Evolutionary conservation across 2,329 filamentous ascomycete species (phyloP).

Genomic region (Botrytis paeoniae): DNA sequence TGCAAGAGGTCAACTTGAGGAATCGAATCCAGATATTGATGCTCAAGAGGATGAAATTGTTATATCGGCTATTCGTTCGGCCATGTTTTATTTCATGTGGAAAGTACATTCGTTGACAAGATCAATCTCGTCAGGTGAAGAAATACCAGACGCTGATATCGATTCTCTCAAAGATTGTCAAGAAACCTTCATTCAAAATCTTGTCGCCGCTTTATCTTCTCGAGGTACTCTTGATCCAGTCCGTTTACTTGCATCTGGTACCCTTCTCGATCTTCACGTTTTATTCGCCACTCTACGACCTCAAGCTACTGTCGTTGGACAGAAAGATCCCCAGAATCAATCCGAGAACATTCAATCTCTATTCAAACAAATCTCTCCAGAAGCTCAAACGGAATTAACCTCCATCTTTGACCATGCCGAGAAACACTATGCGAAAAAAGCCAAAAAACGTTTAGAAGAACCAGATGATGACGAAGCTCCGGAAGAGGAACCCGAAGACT

Average conservation of each 20-base stretch:
- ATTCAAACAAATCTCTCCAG: conserved; percentile 65
- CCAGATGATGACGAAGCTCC: conserved; percentile 72
- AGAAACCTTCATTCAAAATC: conserved; percentile 56
- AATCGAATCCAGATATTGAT: conserved; percentile 65
- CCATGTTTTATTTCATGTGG: conserved; percentile 95
- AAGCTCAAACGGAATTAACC: conserved; percentile 63
- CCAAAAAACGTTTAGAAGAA: conserved; percentile 59
- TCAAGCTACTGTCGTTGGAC: conserved; percentile 39
- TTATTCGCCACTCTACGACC: conserved; percentile 72
- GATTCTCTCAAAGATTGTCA: conserved; percentile 57
- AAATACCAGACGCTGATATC: conserved; percentile 56
- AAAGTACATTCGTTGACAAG: conserved; percentile 63
- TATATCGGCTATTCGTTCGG: conserved; percentile 69
- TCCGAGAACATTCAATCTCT: conserved; percentile 57
- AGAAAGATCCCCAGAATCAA: conserved; percentile 43
- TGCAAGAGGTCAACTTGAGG: conserved; percentile 67
- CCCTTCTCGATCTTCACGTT: conserved; percentile 77
- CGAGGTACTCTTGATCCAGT: conserved; percentile 72
- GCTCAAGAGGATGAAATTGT: conserved; percentile 77
- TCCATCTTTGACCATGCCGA: conserved; percentile 77
- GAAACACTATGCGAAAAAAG: conserved; percentile 70
- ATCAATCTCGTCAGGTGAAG: conserved; percentile 51
- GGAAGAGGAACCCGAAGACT: conserved; percentile 62
- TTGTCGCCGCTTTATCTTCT: conserved; percentile 67
- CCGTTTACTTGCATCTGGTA: conserved; percentile 70